A percentile compares a stretch with the other conserved stretches of the same genome.
Evolutionary conservation across 2,329 filamentous ascomycete genomes (phyloP).

Genomic region (Zalaria sp.): DNA sequence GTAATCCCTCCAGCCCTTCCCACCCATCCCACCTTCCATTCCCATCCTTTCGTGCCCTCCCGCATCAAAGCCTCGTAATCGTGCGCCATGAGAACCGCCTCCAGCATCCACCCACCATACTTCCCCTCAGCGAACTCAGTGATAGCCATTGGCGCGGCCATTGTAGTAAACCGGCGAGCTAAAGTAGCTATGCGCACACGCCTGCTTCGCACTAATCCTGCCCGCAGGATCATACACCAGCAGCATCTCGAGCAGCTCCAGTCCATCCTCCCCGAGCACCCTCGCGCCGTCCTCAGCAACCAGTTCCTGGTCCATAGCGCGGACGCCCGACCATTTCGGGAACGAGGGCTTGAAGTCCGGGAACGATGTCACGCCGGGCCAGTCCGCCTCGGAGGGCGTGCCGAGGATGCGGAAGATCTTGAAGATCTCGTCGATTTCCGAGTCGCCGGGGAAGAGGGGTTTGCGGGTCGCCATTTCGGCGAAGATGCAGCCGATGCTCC

Average conservation of each 20-base stretch:
- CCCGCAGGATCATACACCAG: slow-evolving; percentile 78
- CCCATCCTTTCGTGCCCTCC: too few species aligned
- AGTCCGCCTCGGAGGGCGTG: slow-evolving; percentile 66
- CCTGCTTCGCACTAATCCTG: slow-evolving; percentile 79
- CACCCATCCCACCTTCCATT: too few species aligned
- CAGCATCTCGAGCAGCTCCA: slow-evolving; percentile 55
- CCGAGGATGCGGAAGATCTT: slow-evolving; percentile 77
- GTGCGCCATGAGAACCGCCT: too few species aligned
- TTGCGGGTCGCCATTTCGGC: slow-evolving; percentile 94
- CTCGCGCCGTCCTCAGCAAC: slow-evolving; percentile 42
- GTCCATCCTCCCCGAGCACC: slow-evolving; percentile 53
- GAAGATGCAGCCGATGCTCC: slow-evolving; percentile 89
- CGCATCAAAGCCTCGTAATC: too few species aligned
- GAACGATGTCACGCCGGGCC: slow-evolving; percentile 89
- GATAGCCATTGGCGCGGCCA: slow-evolving; percentile 10
- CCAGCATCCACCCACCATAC: too few species aligned
- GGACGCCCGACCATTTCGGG: slow-evolving; percentile 60
- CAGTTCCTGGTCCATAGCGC: slow-evolving; percentile 50
- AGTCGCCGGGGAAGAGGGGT: slow-evolving; percentile 83
- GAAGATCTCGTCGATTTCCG: slow-evolving; percentile 88
- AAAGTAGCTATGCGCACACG: slow-evolving; percentile 76
- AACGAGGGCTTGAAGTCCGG: slow-evolving; percentile 88
- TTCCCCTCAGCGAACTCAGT: too few species aligned
- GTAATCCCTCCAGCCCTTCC: too few species aligned
- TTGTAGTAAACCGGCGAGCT: slow-evolving; percentile 8